Evolutionary conservation across 768 basidiomycete species (phyloP).

Genomic region (Strobilomyces dryophilus): DNA sequence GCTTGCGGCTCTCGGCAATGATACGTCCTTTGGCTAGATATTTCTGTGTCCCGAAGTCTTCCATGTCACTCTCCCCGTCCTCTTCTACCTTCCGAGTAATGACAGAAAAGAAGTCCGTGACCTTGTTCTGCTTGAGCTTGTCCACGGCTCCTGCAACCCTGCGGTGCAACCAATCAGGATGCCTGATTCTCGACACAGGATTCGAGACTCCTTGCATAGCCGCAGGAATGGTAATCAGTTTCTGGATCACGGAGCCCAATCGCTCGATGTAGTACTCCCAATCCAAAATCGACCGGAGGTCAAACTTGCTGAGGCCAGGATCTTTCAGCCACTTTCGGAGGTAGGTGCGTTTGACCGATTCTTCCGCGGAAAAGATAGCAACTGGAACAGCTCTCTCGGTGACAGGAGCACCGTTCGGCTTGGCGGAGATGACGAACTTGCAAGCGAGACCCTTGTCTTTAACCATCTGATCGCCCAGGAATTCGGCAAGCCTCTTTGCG

Average conservation of each 20-base stretch:
- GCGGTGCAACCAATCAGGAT: slow-evolving; percentile 96
- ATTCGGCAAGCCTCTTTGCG: slow-evolving; percentile 90
- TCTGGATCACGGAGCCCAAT: slow-evolving; percentile 96
- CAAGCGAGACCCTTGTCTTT: slow-evolving; percentile 99
- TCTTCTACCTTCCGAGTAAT: slow-evolving; percentile 10
- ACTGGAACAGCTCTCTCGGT: slow-evolving; percentile 96
- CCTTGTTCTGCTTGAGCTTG: slow-evolving; percentile 97
- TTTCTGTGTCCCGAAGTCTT: slow-evolving; percentile 44
- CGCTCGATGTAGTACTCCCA: slow-evolving; percentile 99
- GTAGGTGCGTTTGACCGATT: slow-evolving; percentile 82
- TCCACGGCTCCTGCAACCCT: slow-evolving; percentile 86
- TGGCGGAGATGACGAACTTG: slow-evolving; percentile 97
- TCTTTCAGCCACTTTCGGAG: slow-evolving; percentile 97
- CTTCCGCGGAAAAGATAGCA: slow-evolving; percentile 96
- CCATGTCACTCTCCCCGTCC: slow-evolving; percentile 46
- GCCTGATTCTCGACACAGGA: slow-evolving; percentile 91
- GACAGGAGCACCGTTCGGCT: slow-evolving; percentile 89
- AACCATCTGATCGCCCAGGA: slow-evolving; percentile 97
- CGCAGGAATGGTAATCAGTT: slow-evolving; percentile 97
- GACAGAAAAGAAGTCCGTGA: slow-evolving; percentile 84
- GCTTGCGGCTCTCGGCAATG: slow-evolving; percentile 52
- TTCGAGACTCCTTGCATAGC: slow-evolving; percentile 97
- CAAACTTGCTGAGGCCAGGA: slow-evolving; percentile 79
- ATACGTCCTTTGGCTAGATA: slow-evolving; percentile 37
- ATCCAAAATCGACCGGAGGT: slow-evolving; percentile 90